Evolutionary conservation across 2,329 filamentous ascomycete species (phyloP).

Genomic region (Penicillium verrucosum): DNA sequence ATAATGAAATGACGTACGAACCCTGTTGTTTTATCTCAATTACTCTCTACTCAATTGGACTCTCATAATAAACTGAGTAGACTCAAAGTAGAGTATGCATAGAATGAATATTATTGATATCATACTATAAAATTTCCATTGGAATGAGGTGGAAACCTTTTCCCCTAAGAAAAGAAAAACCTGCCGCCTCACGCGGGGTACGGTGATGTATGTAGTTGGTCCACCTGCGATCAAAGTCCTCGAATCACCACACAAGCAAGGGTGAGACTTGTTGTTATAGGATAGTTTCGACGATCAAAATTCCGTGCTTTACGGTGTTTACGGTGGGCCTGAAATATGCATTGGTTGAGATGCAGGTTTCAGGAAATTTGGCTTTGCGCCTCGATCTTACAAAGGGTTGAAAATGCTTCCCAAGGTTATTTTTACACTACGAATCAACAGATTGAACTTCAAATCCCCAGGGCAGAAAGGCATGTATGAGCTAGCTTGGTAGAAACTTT

Average conservation of each 20-base stretch:
- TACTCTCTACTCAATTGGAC: neutral
- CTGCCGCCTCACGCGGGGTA: neutral
- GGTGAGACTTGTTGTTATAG: neutral
- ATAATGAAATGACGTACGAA: neutral
- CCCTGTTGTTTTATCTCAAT: neutral
- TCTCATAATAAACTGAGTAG: neutral
- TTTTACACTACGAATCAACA: neutral
- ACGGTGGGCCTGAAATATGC: neutral
- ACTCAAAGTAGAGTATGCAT: neutral
- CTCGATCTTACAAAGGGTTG: neutral
- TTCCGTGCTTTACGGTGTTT: neutral
- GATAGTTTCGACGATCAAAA: neutral
- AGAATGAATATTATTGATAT: neutral
- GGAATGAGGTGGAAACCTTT: neutral
- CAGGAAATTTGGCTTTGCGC: neutral
- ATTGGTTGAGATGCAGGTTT: neutral
- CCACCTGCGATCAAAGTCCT: neutral
- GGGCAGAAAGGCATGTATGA: conserved; percentile 7
- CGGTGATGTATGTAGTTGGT: neutral
- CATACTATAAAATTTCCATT: too few relatives aligned
- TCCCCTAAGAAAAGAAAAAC: neutral
- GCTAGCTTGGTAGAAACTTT: conserved; percentile 24
- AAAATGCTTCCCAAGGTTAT: neutral
- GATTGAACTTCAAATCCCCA: neutral
- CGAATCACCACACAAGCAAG: neutral